phyloP scores from a whole-genome alignment of 208 protist genomes.

The Trypanosoma scelopori region DNA sequence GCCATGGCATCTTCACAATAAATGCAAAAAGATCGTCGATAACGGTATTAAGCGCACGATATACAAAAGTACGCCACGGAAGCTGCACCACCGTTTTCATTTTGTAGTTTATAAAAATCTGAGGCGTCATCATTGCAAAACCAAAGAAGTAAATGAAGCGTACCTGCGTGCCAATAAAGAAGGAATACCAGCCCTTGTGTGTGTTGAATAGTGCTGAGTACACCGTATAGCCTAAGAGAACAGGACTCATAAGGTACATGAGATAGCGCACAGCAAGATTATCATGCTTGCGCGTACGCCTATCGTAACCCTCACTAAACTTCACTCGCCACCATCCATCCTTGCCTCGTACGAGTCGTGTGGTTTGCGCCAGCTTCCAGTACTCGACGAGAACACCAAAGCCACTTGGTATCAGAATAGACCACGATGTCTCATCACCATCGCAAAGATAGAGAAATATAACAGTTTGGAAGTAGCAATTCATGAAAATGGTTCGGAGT shows the following conservation, averaged over 20 bases:
- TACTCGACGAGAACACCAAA: slow-evolving; percentile 93
- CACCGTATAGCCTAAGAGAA: slow-evolving; percentile 92
- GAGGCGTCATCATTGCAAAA: slow-evolving; percentile 99
- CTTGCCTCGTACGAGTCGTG: slow-evolving; percentile 31
- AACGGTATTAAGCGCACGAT: slow-evolving; percentile 98
- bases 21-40: slow-evolving; percentile 99
- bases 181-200: slow-evolving; percentile 95
- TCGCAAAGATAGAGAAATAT: slow-evolving; percentile 99
- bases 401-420: slow-evolving; percentile 90
- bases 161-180: slow-evolving; percentile 83
- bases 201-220: slow-evolving; percentile 95
- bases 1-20: slow-evolving; percentile 98
- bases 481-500: slow-evolving; percentile 93
- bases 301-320: slow-evolving; percentile 72
- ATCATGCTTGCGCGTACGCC: slow-evolving; percentile 87
- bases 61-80: slow-evolving; percentile 97
- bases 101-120: slow-evolving; percentile 99
- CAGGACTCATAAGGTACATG: slow-evolving; percentile 90
- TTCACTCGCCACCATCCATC: slow-evolving; percentile 42
- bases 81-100: slow-evolving; percentile 98
- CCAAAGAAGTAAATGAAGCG: slow-evolving; percentile 94
- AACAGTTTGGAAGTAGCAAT: slow-evolving; percentile 92
- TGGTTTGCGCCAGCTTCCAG: slow-evolving; percentile 96
- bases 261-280: slow-evolving; percentile 94
- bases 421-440: slow-evolving; percentile 91